Base-by-base conservation (phyloP, 176 grass and related monocot genomes). In the Melocanna baccifera region DNA sequence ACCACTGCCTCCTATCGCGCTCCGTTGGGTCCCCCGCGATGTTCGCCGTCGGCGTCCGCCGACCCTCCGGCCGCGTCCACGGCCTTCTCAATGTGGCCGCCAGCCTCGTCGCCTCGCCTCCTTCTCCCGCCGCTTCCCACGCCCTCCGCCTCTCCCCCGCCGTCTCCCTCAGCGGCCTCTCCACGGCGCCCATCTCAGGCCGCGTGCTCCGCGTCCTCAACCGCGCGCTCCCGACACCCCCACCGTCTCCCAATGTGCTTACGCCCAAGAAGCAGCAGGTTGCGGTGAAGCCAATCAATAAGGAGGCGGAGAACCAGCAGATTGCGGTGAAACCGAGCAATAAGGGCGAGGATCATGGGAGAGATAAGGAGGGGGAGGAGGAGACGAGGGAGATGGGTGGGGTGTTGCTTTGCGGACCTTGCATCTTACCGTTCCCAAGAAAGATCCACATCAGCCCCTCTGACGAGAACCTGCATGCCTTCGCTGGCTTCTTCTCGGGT, bases 41-140 rank as follows among this genome's bases (percentile, higher is more conserved):
- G 79, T 92, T 91, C 56, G 96, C 91, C 42, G 84, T 98, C 30
- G 96, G 91, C 43, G 89, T 95, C 41, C 83, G 87, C 57, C 84
- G 82, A 55, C 79, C 90, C 64, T 94, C 87, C 32, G 90, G 81
- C 18, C 80, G 88, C 67, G 81, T 85, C 48, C 73, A 93, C 32
- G 91, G 84, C 72, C 65, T 88, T 67, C 89, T 94, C 81, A 93
- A 93, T 56, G 30, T 93, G 48, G 89, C 81, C 10, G 81, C 84
- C 9, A 85, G 85, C 30, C 75, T 98, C 76, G 84, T 95, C 42
- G 55, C 82, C 57, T 62, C 72, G 47, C 79, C 87, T 9, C 89
- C 92, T 22, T 86, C 91, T 62, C 58, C 76, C 16, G 73, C 87
- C 12, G 91, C 89, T 30, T 72, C 83, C 61, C 78, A 79, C 73